These are phyloP conservation scores for Phytophthora capsici DNA, from an alignment of 352 stramenopile species.

Conservation along the genomic window DNA sequence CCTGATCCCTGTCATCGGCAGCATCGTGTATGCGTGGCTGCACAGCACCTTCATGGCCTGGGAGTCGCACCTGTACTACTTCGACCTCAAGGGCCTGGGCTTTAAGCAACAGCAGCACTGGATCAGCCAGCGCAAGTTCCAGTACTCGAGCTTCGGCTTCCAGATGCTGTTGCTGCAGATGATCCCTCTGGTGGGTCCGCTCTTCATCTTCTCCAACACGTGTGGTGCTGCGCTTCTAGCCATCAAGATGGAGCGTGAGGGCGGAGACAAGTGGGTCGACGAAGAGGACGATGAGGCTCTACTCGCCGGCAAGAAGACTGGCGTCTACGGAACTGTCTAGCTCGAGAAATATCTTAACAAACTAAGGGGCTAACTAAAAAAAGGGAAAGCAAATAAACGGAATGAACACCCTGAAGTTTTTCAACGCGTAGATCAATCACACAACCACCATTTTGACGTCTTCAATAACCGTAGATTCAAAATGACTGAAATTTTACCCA, in stretches of 20 bases:
- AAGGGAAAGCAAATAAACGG: too few relatives aligned
- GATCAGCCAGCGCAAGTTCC: constrained; percentile 42
- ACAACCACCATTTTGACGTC: too few relatives aligned
- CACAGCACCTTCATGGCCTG: constrained; percentile 61
- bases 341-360: too few relatives aligned
- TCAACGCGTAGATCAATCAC: too few relatives aligned
- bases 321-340: constrained; percentile 37
- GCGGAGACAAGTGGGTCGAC: constrained; percentile 32
- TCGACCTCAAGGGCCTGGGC: constrained; percentile 51
- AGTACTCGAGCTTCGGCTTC: constrained; percentile 65
- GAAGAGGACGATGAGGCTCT: constrained; percentile 34
- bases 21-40: constrained; percentile 61
- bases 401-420: too few relatives aligned
- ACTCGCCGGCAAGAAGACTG: constrained; percentile 22
- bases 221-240: constrained; percentile 63
- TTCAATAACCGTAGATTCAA: too few relatives aligned
- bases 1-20: constrained; percentile 62
- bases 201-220: constrained; percentile 74
- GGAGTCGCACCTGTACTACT: constrained; percentile 69
- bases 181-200: constrained; percentile 54
- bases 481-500: too few relatives aligned
- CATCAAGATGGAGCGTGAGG: constrained; percentile 63
- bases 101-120: constrained; percentile 60
- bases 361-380: too few relatives aligned
- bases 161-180: constrained; percentile 64